Conservation (phyloP, 108 stramenopile genomes). For the Parietichytrium sp. region DNA sequence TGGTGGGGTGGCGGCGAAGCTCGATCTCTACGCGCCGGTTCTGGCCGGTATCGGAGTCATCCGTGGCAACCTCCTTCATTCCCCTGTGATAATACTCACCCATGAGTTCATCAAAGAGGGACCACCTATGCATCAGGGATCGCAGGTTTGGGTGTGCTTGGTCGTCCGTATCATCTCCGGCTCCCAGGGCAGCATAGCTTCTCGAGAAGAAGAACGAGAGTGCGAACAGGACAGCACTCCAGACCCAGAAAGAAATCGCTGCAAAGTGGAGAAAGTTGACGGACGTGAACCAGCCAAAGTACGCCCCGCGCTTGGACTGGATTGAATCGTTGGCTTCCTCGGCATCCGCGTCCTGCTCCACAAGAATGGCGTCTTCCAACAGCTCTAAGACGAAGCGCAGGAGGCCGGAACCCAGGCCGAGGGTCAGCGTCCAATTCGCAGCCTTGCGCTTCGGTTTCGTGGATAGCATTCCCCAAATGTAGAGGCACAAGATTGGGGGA, state of each 20-base stretch:
- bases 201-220: neutral
- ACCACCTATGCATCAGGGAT: neutral
- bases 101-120: constrained; percentile 28
- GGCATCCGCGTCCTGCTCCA: neutral
- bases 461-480: constrained; percentile 37
- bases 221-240: neutral
- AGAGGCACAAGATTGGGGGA: constrained; percentile 15
- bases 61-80: too few relatives aligned
- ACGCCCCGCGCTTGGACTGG: too few relatives aligned
- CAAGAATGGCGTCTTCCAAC: neutral
- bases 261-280: constrained; percentile 27
- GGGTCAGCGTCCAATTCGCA: neutral
- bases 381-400: constrained; percentile 7
- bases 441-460: neutral
- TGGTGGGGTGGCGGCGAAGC: neutral
- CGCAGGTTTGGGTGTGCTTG: neutral
- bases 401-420: neutral
- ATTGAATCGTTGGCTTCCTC: too few relatives aligned
- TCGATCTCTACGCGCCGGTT: neutral
- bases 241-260: neutral
- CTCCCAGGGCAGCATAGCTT: constrained; percentile 9
- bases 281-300: neutral
- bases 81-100: too few relatives aligned
- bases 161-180: neutral
- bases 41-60: too few relatives aligned